Evolutionary conservation across 345 rosid species (phyloP), one percentile per base, ranked within the genome.

Genomic region (Gossypium thurberi): DNA sequence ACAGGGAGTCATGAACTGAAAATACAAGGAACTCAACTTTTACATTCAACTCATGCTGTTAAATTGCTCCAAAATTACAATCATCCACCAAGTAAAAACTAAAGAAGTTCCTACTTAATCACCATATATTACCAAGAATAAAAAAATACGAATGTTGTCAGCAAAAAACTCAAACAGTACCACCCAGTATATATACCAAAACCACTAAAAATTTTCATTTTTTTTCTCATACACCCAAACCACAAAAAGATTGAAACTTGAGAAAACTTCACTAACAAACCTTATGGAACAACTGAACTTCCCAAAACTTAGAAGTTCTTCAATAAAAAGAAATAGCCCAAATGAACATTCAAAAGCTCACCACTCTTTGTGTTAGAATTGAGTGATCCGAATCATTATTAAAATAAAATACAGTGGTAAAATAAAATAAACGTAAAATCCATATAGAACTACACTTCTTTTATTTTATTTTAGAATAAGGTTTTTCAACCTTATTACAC

Each of bases 41-140:
- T 25, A 3, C 28, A 23, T 44, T 44, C 55, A 33, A 44, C 79
- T 74, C 48, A 58, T 73, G 63, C 76, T 65, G 75, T 48, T 25
- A 52, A 46, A 48, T 33, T 69, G 76, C 79, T 74, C 76, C 72
- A 78, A 46, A 44, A 46, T 46, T 46, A 46, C 40, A 58, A 53
- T 58, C 18, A 60, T 21, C n/a, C 68, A 65, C 67, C 72, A 53
- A 25, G 17, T 1, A 40, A 51, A 47, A n/a, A 25, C 40, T 18
- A 67, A 33, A 67, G 64, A 12, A 33, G 37, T 33, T 47, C 57
- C 57, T 21, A 73, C 13, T 15, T 17, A 61, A 23, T 46, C 66
- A 62, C 10, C 66, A 15, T 33, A 62, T 37, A 50, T 8, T 18
- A 23, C 12, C 15, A 10, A 21, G 33, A 10, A 63, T 2, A 12